Conservation (phyloP, 1,284 basidiomycete species). For the Apiotrichum veenhuisii region DNA sequence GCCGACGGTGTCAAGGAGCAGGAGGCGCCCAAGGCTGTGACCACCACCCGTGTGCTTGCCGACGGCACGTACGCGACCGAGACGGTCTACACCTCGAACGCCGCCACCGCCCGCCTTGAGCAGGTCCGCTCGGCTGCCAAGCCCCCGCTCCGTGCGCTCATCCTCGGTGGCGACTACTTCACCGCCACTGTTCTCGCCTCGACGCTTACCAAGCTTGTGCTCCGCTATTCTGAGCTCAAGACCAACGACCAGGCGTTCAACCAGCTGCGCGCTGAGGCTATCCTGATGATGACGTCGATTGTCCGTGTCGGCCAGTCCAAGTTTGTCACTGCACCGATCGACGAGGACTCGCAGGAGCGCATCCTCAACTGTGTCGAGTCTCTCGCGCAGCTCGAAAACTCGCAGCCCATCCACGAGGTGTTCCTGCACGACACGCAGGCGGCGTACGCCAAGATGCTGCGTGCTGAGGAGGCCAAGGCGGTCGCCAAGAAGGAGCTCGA, state of each 20-base stretch:
- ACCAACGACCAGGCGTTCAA: slow-evolving; percentile 63
- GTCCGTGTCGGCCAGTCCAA: slow-evolving; percentile 97
- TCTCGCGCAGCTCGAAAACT: slow-evolving; percentile 66
- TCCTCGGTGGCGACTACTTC: slow-evolving; percentile 96
- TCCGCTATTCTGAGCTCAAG: slow-evolving; percentile 68
- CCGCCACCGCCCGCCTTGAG: slow-evolving; percentile 65
- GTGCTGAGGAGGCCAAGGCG: slow-evolving; percentile 85
- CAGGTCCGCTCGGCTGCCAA: slow-evolving; percentile 81
- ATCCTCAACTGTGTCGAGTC: slow-evolving; percentile 97
- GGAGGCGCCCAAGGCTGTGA: slow-evolving; percentile 52
- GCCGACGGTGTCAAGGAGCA: slow-evolving; percentile 38
- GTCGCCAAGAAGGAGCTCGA: slow-evolving; percentile 81
- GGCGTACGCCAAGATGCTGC: slow-evolving; percentile 92
- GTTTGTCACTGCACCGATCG: slow-evolving; percentile 87
- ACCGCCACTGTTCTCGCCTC: slow-evolving; percentile 86
- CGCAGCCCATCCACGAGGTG: slow-evolving; percentile 67
- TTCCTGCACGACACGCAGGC: slow-evolving; percentile 90
- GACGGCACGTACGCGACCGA: slow-evolving; percentile 99
- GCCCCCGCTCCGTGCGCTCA: slow-evolving; percentile 83
- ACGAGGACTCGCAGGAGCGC: slow-evolving; percentile 95
- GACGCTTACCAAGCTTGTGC: slow-evolving; percentile 85
- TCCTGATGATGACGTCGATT: slow-evolving; percentile 97
- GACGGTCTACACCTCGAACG: slow-evolving; percentile 74
- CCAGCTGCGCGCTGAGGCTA: slow-evolving; percentile 84
- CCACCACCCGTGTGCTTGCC: slow-evolving; percentile 67